Percentiles rank a stretch among this genome's conserved stretches.
phyloP scores from a whole-genome alignment of 768 basidiomycete species.

The Termitomyces sp. region DNA sequence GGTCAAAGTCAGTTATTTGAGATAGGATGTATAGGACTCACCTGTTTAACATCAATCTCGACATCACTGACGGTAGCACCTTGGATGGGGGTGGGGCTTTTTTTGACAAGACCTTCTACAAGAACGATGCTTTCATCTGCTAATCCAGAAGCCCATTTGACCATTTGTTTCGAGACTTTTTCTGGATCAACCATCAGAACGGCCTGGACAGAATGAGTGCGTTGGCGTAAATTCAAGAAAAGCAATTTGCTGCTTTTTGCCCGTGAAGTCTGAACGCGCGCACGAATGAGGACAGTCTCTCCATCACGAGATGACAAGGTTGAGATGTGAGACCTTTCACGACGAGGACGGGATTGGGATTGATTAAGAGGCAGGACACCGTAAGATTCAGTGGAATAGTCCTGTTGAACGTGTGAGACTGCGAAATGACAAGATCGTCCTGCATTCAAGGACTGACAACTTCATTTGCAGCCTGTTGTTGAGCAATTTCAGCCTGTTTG shows the following conservation, averaged over 20 bases:
- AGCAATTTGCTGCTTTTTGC: slow-evolving; percentile 95
- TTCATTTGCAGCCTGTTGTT: slow-evolving; percentile 63
- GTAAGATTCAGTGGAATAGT: slow-evolving; percentile 76
- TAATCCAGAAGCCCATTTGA: slow-evolving; percentile 82
- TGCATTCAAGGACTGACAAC: slow-evolving; percentile 39
- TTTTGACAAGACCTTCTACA: slow-evolving; percentile 80
- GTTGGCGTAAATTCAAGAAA: slow-evolving; percentile 89
- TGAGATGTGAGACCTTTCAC: slow-evolving; percentile 60
- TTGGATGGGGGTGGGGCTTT: slow-evolving; percentile 83
- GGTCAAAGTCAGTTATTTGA: neutral
- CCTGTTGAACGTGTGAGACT: slow-evolving; percentile 37
- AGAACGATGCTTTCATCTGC: slow-evolving; percentile 88
- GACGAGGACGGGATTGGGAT: slow-evolving; percentile 72
- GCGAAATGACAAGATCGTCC: neutral
- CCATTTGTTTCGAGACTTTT: slow-evolving; percentile 94
- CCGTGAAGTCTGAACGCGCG: slow-evolving; percentile 87
- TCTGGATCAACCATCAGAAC: slow-evolving; percentile 68
- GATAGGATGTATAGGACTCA: slow-evolving; percentile 24
- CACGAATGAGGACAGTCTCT: slow-evolving; percentile 78
- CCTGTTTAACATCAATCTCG: slow-evolving; percentile 83
- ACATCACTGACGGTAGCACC: slow-evolving; percentile 85
- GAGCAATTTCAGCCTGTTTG: slow-evolving; percentile 70
- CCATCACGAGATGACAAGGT: slow-evolving; percentile 65
- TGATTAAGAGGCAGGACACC: slow-evolving; percentile 89
- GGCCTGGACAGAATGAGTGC: slow-evolving; percentile 83